A percentile compares a stretch with the other conserved stretches of the same genome.
phyloP scores from a whole-genome alignment of 2,329 filamentous ascomycete genomes.

The Verticillium nonalfalfae region DNA sequence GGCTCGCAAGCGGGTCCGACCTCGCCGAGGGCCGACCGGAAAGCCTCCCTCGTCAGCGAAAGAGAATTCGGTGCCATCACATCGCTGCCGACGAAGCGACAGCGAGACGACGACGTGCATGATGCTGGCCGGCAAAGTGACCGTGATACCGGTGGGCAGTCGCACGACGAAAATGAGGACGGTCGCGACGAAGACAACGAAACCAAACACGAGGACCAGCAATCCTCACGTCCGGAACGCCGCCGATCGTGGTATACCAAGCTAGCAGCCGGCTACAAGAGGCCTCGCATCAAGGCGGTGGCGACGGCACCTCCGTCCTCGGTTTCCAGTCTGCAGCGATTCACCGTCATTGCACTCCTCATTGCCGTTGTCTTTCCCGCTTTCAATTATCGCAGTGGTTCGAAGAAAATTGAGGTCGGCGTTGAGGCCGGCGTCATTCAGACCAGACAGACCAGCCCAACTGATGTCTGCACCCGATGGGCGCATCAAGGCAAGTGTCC shows the following conservation, averaged over 20 bases:
- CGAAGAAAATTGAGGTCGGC: slow-evolving; percentile 28
- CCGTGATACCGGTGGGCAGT: neutral
- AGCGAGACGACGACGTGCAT: slow-evolving; percentile 6
- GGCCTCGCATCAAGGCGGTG: slow-evolving; percentile 35
- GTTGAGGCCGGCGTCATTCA: slow-evolving; percentile 40
- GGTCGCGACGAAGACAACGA: slow-evolving; percentile 14
- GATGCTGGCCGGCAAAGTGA: neutral
- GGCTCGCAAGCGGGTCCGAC: slow-evolving; percentile 2
- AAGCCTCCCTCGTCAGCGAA: slow-evolving; percentile 16
- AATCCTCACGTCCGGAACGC: slow-evolving; percentile 15
- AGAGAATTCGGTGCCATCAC: slow-evolving; percentile 23
- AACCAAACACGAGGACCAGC: slow-evolving; percentile 14
- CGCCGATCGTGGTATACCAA: slow-evolving; percentile 33
- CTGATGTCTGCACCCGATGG: slow-evolving; percentile 57
- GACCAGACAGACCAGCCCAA: slow-evolving; percentile 17
- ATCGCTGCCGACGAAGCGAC: slow-evolving; percentile 9
- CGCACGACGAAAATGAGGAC: neutral
- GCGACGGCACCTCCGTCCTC: slow-evolving; percentile 35
- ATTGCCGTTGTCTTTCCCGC: slow-evolving; percentile 44
- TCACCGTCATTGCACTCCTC: slow-evolving; percentile 41
- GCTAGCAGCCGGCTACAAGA: slow-evolving; percentile 22
- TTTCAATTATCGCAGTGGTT: slow-evolving; percentile 35
- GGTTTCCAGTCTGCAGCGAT: slow-evolving; percentile 32
- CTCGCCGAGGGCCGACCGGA: slow-evolving; percentile 2
- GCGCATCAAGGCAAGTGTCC: slow-evolving; percentile 49